Evolutionary conservation across 805 yeast species (phyloP).

Genomic region (Wickerhamiella qilinensis): DNA sequence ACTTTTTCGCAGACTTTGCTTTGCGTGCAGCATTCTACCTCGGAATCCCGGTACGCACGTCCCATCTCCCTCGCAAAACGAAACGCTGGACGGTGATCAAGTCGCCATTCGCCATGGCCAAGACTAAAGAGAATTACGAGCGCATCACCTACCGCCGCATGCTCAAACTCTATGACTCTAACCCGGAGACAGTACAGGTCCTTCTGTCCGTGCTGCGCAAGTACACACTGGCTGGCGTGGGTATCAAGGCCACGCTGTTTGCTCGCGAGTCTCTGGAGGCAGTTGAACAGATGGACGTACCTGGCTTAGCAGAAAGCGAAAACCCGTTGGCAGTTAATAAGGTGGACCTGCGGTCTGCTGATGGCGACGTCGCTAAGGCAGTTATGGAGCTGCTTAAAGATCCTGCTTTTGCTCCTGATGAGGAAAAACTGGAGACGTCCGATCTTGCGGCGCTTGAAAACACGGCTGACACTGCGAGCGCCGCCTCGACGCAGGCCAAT

Average conservation of each 20-base stretch:
- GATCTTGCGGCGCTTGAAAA: no score
- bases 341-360: slow-evolving; percentile 17
- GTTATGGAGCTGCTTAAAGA: slow-evolving; percentile 57
- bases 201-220: slow-evolving; percentile 66
- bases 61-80: slow-evolving; percentile 53
- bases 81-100: slow-evolving; percentile 88
- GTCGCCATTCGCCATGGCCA: slow-evolving; percentile 89
- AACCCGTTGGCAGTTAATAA: slow-evolving; percentile 15
- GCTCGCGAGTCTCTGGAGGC: slow-evolving; percentile 35
- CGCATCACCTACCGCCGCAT: slow-evolving; percentile 67
- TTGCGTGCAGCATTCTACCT: slow-evolving; percentile 79
- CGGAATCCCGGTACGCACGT: slow-evolving; percentile 72
- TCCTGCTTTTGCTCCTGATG: slow-evolving; percentile 43
- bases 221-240: slow-evolving; percentile 66
- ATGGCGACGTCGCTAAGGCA: slow-evolving; percentile 41
- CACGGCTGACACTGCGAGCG: no score
- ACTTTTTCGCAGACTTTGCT: slow-evolving; percentile 70
- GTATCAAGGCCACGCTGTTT: slow-evolving; percentile 58
- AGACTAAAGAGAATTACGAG: slow-evolving; percentile 85
- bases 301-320: slow-evolving; percentile 11
- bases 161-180: slow-evolving; percentile 67
- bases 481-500: no score
- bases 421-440: no score
- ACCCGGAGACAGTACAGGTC: slow-evolving; percentile 68
- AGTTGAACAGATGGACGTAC: slow-evolving; percentile 14